These are phyloP conservation scores for Caloboletus inedulis DNA, from an alignment of 1,284 basidiomycete genomes.

Conservation along the genomic window DNA sequence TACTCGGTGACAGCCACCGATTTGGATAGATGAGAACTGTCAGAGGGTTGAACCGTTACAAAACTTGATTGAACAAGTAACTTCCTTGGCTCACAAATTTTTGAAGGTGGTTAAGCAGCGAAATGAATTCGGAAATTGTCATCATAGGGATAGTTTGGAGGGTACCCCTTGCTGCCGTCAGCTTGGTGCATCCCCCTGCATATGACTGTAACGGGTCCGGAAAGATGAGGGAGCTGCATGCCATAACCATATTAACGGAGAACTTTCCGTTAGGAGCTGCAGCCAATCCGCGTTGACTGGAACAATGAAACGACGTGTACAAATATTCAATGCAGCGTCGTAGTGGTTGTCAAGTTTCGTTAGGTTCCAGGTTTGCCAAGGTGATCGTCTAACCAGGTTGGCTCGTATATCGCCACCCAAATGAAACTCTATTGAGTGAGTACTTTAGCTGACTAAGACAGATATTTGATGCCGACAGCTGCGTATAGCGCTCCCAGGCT, in stretches of 20 bases:
- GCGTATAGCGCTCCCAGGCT: constrained; percentile 10
- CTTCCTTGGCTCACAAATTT: constrained; percentile 29
- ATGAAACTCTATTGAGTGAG: constrained; percentile 15
- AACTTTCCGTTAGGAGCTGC: constrained; percentile 19
- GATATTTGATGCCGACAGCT: not conserved
- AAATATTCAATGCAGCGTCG: constrained; percentile 9
- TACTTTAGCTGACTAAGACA: constrained; percentile 22
- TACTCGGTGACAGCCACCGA: constrained; percentile 21
- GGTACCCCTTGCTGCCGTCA: constrained; percentile 27
- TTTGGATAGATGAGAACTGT: constrained; percentile 35
- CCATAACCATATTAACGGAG: constrained; percentile 36
- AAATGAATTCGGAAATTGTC: constrained; percentile 27
- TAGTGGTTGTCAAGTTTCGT: constrained; percentile 21
- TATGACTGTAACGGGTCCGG: constrained; percentile 35
- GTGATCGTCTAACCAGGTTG: constrained; percentile 20
- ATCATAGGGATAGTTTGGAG: constrained; percentile 10
- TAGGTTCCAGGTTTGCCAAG: constrained; percentile 15
- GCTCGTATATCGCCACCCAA: constrained; percentile 4
- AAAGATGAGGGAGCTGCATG: constrained; percentile 21
- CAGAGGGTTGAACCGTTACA: constrained; percentile 27
- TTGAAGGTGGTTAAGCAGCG: constrained; percentile 17
- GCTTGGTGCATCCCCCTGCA: constrained; percentile 25
- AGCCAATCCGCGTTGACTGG: constrained; percentile 5
- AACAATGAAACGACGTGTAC: constrained; percentile 11
- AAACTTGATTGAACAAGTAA: constrained; percentile 22